Base-by-base conservation (phyloP, 73 alveolate species). In the Uronychia binucleata region DNA sequence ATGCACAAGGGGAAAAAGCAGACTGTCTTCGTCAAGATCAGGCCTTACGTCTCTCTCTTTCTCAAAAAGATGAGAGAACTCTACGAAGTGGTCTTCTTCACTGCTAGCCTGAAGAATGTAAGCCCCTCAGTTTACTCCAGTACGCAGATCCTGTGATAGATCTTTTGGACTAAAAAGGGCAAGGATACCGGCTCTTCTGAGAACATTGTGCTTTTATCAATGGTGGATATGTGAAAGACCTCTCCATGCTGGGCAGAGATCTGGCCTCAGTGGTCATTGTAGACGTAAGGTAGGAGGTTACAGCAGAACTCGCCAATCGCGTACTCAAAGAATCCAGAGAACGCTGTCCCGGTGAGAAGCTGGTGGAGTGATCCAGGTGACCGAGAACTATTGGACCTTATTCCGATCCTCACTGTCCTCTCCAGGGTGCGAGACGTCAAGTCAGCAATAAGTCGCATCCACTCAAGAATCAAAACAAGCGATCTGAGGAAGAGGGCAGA, bases 141-240 rank as follows among this genome's bases (percentile, higher is more conserved):
- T 91, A 91, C 76, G 96, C 96, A 8, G 75, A 82, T 58, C 92
- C 90, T 0, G 75, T 91, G 13, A 78, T 82, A 25, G 74, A 86
- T 26, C 32, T 46, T 25, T 26, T 89, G 14, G 95, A 91, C 33
- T 31, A 76, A 58, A 32, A 77, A 0, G 35, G 79, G 81, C 74
- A 27, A 35, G 76, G 89, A 19, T 83, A 81, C 11, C 84, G 86
- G 58, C 92, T 96, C 77, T 96, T 75, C 88, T 87, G 99, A 60
- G 94, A 92, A 33, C 92, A 83, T 80, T 96, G 98, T 77, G 75
- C 91, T 13, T 80, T 59, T 67, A 34, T 79, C 30, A 76, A 89
- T 28, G 97, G 96, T 13, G 34, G 84, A 35, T 94, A 85, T 79
- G 92, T 94, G n/a, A 96, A 96, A 88, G 98, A 96, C 81, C 81